These are phyloP conservation scores for Coniochaeta hoffmannii DNA, from an alignment of 2,329 filamentous ascomycete species.

Conservation along the genomic window DNA sequence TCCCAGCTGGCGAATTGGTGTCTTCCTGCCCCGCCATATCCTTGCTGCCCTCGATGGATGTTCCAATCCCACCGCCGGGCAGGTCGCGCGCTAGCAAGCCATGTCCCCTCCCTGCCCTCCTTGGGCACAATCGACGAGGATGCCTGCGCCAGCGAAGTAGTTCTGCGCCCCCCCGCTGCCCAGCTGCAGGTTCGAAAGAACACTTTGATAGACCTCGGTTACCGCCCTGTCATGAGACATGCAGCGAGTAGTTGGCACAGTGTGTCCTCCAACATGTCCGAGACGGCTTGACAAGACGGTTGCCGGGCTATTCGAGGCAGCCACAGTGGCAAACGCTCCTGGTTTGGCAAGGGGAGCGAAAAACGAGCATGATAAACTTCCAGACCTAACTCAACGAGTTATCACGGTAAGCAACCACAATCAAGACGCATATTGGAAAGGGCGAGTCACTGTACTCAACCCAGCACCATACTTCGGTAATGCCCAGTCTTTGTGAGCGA, in stretches of 20 bases:
- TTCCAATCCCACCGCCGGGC: not conserved
- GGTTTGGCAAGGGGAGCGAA: too few species aligned
- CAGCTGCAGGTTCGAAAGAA: not conserved
- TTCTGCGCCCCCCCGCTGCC: not conserved
- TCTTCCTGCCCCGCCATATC: not conserved
- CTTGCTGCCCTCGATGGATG: not conserved
- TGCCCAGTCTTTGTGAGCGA: not conserved
- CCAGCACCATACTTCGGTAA: not conserved
- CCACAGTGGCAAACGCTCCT: not conserved
- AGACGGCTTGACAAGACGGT: not conserved
- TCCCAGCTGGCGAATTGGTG: not conserved
- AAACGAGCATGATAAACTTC: too few species aligned
- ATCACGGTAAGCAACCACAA: too few species aligned
- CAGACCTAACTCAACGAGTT: too few species aligned
- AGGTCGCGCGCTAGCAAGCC: not conserved
- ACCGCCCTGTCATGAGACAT: not conserved
- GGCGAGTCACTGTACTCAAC: too few species aligned
- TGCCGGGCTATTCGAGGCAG: not conserved
- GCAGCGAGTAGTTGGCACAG: not conserved
- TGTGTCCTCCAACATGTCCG: not conserved
- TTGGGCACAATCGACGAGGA: not conserved
- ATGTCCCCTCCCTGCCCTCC: not conserved
- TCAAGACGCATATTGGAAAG: too few species aligned
- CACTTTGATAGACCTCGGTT: not conserved
- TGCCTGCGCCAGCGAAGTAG: not conserved